Conservation (phyloP, 1,139 yeast species). For the Yamadazyma dushanensis region DNA sequence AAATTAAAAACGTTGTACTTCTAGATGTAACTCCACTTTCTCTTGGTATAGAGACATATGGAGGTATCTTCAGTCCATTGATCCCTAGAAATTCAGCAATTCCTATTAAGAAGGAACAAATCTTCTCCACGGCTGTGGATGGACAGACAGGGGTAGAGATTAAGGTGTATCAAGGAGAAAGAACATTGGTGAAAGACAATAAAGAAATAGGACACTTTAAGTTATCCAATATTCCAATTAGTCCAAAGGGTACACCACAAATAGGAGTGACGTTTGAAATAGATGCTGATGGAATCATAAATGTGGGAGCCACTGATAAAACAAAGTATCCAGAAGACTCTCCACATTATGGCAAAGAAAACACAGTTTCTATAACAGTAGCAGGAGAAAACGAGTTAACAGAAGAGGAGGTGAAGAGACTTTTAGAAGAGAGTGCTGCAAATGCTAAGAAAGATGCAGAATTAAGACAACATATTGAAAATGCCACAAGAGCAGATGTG, state of each 20-base stretch:
- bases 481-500: slow-evolving; percentile 55
- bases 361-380: slow-evolving; percentile 61
- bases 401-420: slow-evolving; percentile 57
- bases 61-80: slow-evolving; percentile 76
- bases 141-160: slow-evolving; percentile 81
- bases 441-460: slow-evolving; percentile 45
- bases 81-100: slow-evolving; percentile 76
- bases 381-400: slow-evolving; percentile 69
- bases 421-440: slow-evolving; percentile 53
- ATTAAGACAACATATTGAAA: slow-evolving; percentile 40
- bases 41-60: slow-evolving; percentile 78
- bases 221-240: slow-evolving; percentile 63
- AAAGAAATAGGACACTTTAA: slow-evolving; percentile 72
- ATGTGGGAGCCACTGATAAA: slow-evolving; percentile 69
- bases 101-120: slow-evolving; percentile 69
- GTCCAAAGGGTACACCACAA: slow-evolving; percentile 78
- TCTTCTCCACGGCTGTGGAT: slow-evolving; percentile 82
- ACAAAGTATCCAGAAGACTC: slow-evolving; percentile 47
- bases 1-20: slow-evolving; percentile 65
- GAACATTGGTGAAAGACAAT: slow-evolving; percentile 72
- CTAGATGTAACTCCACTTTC: slow-evolving; percentile 80
- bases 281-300: slow-evolving; percentile 81
- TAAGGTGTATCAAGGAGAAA: slow-evolving; percentile 77
- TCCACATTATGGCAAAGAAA: slow-evolving; percentile 30
- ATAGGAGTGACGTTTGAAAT: slow-evolving; percentile 72